Evolutionary conservation across 2,329 filamentous ascomycete species (phyloP), one percentile per base, ranked within the genome.

Genomic region (Botrytis squamosa): DNA sequence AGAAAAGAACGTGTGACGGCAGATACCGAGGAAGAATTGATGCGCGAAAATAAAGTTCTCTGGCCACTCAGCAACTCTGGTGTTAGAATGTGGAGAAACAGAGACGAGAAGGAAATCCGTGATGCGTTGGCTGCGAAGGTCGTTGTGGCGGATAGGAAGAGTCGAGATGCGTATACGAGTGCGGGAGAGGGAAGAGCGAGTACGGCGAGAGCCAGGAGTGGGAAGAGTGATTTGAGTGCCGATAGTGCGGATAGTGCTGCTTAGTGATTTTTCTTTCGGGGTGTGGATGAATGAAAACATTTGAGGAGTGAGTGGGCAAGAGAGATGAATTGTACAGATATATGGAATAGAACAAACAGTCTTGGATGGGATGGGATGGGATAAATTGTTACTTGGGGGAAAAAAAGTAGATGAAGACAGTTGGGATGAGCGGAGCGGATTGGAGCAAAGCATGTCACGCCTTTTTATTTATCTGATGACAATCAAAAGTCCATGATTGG

Each of bases 51-150:
- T 57, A 76, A 78, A 66, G 79, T 81, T 2, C 75, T 83, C 9
- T 82, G 80, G 79, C 82, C 82, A 2, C 75, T 83, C 64, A 83
- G 85, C 77, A 81, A 82, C 44, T 80, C 79, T 65, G 84, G 84
- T 3, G 84, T 83, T 69, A 78, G 78, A 8, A 81, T 81, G 7
- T 88, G 86, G 86, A 84, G 82, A 74, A 75, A 80, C 5, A 83
- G 83, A 52, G 84, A 81, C 44, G 80, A 85, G 36, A 80, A 81
- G 1, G 85, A 87, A 71, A 87, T 88, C 55, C 60, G 80, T 16
- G 75, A 73, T 70, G 80, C 80, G 14, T 71, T 81, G 74, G 77
- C 74, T 40, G 74, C 77, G 1, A 81, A 81, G 73, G 79, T 80
- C 14, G 70, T 78, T 1, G 76, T 78, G 18, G 73, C 74, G 6